Base-by-base conservation (phyloP, 176 grass and related monocot genomes). In the Lolium rigidum region DNA sequence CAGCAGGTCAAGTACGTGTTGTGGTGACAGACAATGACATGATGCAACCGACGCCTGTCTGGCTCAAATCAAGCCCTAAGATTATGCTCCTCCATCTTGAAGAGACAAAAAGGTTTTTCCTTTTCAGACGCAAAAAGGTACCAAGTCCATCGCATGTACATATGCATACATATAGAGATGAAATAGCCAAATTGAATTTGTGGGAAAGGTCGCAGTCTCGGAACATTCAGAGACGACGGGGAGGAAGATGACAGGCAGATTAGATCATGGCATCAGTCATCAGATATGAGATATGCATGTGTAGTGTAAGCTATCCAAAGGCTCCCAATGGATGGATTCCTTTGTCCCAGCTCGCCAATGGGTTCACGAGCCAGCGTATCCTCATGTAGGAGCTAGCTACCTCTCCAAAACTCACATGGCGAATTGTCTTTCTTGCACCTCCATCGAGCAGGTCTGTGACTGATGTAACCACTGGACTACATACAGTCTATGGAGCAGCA, bases 331-430 rank as follows among this genome's bases (percentile, higher is more conserved):
- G 48, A 67, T 43, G 24, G 58, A 84, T 69, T 74, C 25, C 39
- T 2, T 51, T 84, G 84, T 48, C 80, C 79, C 37, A 8, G 43
- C 62, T 44, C 54, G 41, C 65, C 80, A 57, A 79, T 74, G 50
- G 39, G 38, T 20, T 80, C 89, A 91, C 89, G 89, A 76, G 89
- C 44, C 57, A 10, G 56, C 68, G 74, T 35, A 3, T 35, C 31
- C 31, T 35, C 31, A 35, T 35, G 31, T 35, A 35, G 31, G 31
- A 35, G 31, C 31, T 48, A 49, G 10, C 70, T 47, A 35, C 31
- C 31, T n/a, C 56, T 22, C 60, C 62, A 74, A 60, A 50, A 76
- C 17, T 84, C 63, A 80, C 80, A 31, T 59, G 81, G 68, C 69
- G 54, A 91, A 69, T 50, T 75, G 3, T 58, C 21, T 58, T 70